These are phyloP conservation scores for Trichoderma orchidacearum DNA, from an alignment of 495 filamentous ascomycete species.

Conservation along the genomic window DNA sequence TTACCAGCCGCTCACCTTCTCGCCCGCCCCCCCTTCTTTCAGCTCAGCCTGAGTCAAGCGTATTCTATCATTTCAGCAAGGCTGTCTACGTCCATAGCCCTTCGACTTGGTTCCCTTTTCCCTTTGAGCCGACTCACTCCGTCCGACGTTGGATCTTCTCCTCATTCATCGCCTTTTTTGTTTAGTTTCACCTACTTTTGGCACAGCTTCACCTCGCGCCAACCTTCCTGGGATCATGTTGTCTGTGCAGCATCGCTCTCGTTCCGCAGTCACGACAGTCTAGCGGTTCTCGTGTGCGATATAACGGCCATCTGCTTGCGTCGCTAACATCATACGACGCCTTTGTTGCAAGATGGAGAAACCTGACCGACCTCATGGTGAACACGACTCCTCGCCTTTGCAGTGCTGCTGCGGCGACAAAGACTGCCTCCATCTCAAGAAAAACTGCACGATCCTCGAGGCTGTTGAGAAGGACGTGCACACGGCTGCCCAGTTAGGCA, in stretches of 20 bases:
- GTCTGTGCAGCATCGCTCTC: neutral
- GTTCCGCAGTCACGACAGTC: neutral
- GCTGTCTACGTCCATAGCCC: too few species aligned
- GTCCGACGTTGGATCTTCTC: too few species aligned
- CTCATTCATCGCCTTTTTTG: neutral
- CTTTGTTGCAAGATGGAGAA: neutral
- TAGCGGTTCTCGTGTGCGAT: neutral
- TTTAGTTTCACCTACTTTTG: neutral
- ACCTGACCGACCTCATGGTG: neutral
- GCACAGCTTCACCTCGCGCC: neutral
- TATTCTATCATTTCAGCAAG: too few species aligned
- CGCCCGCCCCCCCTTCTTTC: too few species aligned
- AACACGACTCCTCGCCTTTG: neutral
- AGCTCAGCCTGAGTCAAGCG: too few species aligned
- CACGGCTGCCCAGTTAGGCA: slow-evolving; percentile 72
- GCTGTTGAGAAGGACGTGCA: slow-evolving; percentile 76
- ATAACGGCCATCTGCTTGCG: neutral
- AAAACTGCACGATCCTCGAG: slow-evolving; percentile 64
- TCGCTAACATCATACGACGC: neutral
- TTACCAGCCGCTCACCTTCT: too few species aligned
- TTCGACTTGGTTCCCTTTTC: too few species aligned
- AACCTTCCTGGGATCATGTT: neutral
- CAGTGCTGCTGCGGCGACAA: slow-evolving; percentile 72
- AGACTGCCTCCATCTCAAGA: slow-evolving; percentile 66
- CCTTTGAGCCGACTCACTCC: too few species aligned